Evolutionary conservation across 805 yeast species (phyloP), one percentile per base, ranked within the genome.

Genomic region (Spathaspora girioi): DNA sequence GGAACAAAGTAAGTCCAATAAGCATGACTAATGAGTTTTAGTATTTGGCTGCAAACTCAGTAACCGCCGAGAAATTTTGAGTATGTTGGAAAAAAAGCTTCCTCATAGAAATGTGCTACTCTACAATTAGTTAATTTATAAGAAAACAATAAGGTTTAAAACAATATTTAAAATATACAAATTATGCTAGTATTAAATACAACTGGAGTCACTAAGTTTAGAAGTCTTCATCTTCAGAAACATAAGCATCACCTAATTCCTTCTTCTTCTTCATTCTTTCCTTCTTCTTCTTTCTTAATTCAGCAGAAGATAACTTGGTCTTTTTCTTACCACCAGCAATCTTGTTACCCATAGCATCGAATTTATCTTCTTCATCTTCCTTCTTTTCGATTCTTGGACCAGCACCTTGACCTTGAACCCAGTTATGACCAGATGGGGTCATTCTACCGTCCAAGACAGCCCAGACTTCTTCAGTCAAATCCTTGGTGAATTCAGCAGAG

Each of bases 271-370:
- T 90, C 98, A 94, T 92, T 87, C 99, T 91, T 83, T 94, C 99
- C 96, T 94, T 94, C 97, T 94, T 94, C 97, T 94, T 94, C 97
- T 94, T 94, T 87, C 99, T 90, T 77, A 93, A 83, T 80, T 94
- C 99, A 63, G 99, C 97, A 74, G 98, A 91, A 64, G 97, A 89
- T 73, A 94, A 84, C 89, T 94, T 94, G 78, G 83, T 82, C 86
- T 88, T 92, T 96, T 94, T 94, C 88, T 91, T 89, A 76, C 82
- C 89, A 75, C 88, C 80, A 70, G 90, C 92, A 78, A 94, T 85
- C 96, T 94, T 94, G 97, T 94, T 94, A 84, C 99, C 99, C 96
- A 94, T 90, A 70, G 98, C 99, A 81, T 94, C 99, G 82, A 94
- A 93, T 81, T 92, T 89, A 77, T 93, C 98, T 76, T 87, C 99